phyloP scores from a whole-genome alignment of 192 early-diverging fungal genomes.

The Umbelopsis sp. region DNA sequence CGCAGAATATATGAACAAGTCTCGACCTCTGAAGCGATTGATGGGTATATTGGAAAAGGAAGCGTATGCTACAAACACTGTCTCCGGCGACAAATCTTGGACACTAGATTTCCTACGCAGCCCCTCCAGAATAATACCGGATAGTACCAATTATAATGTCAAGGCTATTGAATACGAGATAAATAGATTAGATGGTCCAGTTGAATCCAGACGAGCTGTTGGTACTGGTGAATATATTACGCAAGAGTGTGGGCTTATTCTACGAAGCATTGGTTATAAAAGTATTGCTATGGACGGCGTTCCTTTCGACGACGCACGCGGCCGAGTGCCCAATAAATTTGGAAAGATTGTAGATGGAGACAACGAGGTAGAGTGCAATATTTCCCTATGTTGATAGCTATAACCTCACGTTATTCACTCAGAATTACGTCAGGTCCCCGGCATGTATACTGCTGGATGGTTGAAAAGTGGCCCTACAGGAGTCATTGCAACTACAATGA shows the following conservation, averaged over 20 bases:
- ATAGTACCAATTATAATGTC: constrained; percentile 22
- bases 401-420: background rate
- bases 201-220: constrained; percentile 49
- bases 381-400: background rate
- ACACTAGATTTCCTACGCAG: constrained; percentile 71
- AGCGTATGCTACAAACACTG: background rate
- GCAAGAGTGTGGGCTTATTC: constrained; percentile 65
- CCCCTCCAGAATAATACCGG: constrained; percentile 58
- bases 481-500: constrained; percentile 94
- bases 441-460: constrained; percentile 93
- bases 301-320: constrained; percentile 73
- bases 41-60: constrained; percentile 80
- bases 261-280: constrained; percentile 89
- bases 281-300: constrained; percentile 67
- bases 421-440: constrained; percentile 43
- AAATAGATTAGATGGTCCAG: constrained; percentile 70
- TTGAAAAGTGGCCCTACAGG: constrained; percentile 93
- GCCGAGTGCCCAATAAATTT: constrained; percentile 77
- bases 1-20: constrained; percentile 36
- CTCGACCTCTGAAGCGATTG: constrained; percentile 79
- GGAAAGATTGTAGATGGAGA: constrained; percentile 55
- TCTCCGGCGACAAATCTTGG: constrained; percentile 61
- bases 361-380: constrained; percentile 5
- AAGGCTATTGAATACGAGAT: constrained; percentile 55
- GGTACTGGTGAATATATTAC: constrained; percentile 61